Conservation (phyloP, 306 rosid species). For the Castanopsis chinensis region DNA sequence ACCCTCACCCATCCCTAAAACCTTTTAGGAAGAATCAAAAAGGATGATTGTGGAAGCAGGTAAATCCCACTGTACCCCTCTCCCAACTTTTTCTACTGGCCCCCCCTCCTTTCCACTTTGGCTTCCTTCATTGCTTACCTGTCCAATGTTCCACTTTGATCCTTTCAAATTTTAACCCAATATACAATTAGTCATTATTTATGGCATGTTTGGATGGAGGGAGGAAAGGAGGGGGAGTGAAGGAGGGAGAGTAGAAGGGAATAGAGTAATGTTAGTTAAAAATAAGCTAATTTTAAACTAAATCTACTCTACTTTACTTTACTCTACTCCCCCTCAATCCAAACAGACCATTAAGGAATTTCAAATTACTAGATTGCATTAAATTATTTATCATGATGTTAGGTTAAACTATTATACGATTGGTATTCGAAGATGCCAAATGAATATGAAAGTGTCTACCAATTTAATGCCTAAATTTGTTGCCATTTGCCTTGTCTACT, state of each 20-base stretch:
- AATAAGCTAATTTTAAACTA: too few species aligned
- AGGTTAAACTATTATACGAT: not conserved
- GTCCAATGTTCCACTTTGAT: conserved; percentile 1
- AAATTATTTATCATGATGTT: not conserved
- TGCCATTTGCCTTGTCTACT: not conserved
- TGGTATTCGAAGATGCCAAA: not conserved
- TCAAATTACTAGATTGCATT: not conserved
- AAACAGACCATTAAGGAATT: not conserved
- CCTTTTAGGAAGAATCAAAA: conserved; percentile 33
- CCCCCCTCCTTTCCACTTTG: conserved; percentile 14
- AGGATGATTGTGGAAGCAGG: conserved; percentile 44
- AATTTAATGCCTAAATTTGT: not conserved
- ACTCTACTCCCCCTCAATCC: too few species aligned
- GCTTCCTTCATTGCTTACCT: not conserved
- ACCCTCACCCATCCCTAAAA: conserved; percentile 22
- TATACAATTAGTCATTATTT: not conserved
- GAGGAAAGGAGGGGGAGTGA: too few species aligned
- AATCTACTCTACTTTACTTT: too few species aligned
- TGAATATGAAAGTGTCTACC: not conserved
- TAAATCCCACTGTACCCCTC: conserved; percentile 19
- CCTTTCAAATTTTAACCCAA: not conserved
- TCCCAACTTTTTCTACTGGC: not conserved
- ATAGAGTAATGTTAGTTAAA: too few species aligned
- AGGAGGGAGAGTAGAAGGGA: too few species aligned
- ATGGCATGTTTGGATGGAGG: too few species aligned